phyloP scores from a whole-genome alignment of 75 land plant species.

The Larix kaempferi region DNA sequence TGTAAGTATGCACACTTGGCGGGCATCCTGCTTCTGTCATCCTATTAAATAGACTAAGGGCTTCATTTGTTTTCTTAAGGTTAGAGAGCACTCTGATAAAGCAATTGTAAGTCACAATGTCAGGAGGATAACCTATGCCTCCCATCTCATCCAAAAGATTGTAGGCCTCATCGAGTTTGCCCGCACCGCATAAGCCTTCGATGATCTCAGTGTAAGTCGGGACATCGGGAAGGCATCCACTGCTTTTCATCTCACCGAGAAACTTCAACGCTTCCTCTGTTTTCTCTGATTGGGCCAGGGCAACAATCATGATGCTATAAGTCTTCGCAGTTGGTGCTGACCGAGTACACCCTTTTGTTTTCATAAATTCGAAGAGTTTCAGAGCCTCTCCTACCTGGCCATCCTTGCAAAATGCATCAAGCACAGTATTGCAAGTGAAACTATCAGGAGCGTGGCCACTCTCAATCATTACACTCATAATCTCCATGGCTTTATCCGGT shows the following conservation, averaged over 20 bases:
- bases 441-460: conserved; percentile 49
- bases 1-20: conserved; percentile 67
- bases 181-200: conserved; percentile 65
- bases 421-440: conserved; percentile 59
- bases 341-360: conserved; percentile 41
- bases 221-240: conserved; percentile 72
- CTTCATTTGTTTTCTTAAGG: conserved; percentile 44
- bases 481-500: conserved; percentile 49
- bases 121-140: conserved; percentile 63
- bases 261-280: conserved; percentile 48
- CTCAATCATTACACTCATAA: conserved; percentile 56
- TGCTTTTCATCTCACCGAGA: conserved; percentile 44
- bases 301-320: conserved; percentile 55
- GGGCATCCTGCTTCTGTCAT: conserved; percentile 45
- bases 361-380: conserved; percentile 61
- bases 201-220: conserved; percentile 60
- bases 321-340: conserved; percentile 70
- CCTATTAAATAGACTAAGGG: conserved; percentile 34
- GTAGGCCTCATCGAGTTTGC: conserved; percentile 59
- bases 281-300: conserved; percentile 29
- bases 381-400: conserved; percentile 59
- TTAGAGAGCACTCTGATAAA: conserved; percentile 63
- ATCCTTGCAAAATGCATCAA: conserved; percentile 54
- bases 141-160: conserved; percentile 68
- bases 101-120: conserved; percentile 66